phyloP scores from a whole-genome alignment of 208 protist species.

The Naegleria lovaniensis region DNA sequence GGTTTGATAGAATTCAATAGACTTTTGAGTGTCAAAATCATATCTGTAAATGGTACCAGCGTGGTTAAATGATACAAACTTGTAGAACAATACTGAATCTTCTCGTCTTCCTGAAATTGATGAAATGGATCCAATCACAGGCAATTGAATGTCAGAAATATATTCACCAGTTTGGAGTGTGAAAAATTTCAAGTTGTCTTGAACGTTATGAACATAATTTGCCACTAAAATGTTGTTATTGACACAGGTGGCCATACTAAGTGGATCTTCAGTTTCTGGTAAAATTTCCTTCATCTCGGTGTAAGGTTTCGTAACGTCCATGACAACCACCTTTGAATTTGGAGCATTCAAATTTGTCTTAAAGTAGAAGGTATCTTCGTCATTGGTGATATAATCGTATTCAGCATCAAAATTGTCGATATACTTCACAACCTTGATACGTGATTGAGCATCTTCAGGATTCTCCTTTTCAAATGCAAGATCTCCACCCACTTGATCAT shows the following conservation, averaged over 20 bases:
- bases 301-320: conserved; percentile 51
- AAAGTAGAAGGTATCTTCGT: conserved; percentile 72
- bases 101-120: conserved; percentile 52
- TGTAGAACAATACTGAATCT: conserved; percentile 70
- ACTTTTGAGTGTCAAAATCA: conserved; percentile 50
- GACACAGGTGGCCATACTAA: conserved; percentile 52
- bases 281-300: conserved; percentile 59
- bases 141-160: conserved; percentile 11
- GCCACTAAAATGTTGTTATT: conserved; percentile 67
- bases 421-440: conserved; percentile 61
- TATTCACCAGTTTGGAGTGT: conserved; percentile 42
- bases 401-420: conserved; percentile 77
- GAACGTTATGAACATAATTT: conserved; percentile 82
- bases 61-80: conserved; percentile 77
- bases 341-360: conserved; percentile 74
- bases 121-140: conserved; percentile 57
- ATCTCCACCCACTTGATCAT: conserved; percentile 39
- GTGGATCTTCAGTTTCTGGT: conserved; percentile 56
- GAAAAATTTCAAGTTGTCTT: conserved; percentile 72
- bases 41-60: conserved; percentile 68
- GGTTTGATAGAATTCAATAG: not conserved
- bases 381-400: conserved; percentile 78
- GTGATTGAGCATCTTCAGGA: conserved; percentile 19
- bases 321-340: conserved; percentile 66
- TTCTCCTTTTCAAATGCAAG: conserved; percentile 39